Conservation (phyloP, 2,329 filamentous ascomycete genomes). For the Cordyceps farinosa region DNA sequence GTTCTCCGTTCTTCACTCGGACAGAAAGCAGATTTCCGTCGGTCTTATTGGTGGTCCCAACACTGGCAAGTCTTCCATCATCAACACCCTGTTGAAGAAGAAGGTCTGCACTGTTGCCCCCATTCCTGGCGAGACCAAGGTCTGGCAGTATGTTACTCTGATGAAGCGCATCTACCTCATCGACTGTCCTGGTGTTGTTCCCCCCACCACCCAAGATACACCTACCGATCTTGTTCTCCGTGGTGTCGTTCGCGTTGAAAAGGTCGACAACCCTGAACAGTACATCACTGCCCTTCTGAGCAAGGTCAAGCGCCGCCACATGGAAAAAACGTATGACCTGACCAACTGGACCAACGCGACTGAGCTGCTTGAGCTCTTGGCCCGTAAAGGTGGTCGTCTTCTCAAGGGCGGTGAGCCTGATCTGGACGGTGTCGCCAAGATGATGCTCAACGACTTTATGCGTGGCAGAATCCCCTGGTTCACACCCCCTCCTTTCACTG, state of each 20-base stretch:
- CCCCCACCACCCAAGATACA: constrained; percentile 77
- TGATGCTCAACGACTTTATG: constrained; percentile 95
- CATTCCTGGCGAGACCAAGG: constrained; percentile 94
- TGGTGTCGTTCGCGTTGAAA: constrained; percentile 90
- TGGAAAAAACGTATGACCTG: constrained; percentile 90
- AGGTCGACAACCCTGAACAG: constrained; percentile 93
- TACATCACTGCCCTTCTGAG: constrained; percentile 82
- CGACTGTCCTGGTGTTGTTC: constrained; percentile 94
- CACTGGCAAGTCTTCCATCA: constrained; percentile 92
- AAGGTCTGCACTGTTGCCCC: constrained; percentile 91
- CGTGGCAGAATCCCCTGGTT: constrained; percentile 97
- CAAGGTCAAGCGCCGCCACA: constrained; percentile 78
- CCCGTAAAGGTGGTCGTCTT: constrained; percentile 80
- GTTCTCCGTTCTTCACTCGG: constrained; percentile 84
- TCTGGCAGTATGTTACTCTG: constrained; percentile 95
- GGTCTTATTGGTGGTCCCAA: constrained; percentile 80
- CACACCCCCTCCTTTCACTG: constrained; percentile 67
- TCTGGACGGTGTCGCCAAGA: constrained; percentile 90
- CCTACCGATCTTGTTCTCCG: constrained; percentile 85
- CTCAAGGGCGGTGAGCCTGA: constrained; percentile 93
- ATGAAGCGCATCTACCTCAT: constrained; percentile 91
- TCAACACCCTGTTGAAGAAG: constrained; percentile 93
- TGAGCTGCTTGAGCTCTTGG: constrained; percentile 82
- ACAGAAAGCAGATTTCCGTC: constrained; percentile 91
- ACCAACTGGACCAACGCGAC: constrained; percentile 72